Conservation (phyloP, 2,329 filamentous ascomycete genomes). For the Fusarium aywerte region DNA sequence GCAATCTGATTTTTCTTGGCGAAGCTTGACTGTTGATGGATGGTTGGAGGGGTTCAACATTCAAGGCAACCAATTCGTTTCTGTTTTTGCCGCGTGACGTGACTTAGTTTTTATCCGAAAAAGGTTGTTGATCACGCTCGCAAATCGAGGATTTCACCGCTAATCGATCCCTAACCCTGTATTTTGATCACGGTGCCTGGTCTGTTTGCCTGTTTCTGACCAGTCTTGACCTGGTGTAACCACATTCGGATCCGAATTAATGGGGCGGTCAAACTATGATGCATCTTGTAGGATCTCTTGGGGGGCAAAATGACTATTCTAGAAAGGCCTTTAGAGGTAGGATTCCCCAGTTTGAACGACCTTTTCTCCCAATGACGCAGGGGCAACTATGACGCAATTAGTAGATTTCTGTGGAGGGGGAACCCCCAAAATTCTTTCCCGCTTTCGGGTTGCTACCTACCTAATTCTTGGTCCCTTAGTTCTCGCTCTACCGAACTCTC, state of each 20-base stretch:
- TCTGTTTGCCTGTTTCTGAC: background rate
- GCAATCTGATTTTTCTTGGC: background rate
- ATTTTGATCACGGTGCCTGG: conserved; percentile 15
- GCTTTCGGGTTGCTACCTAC: background rate
- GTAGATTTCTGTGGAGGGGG: conserved; percentile 2
- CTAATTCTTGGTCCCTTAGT: background rate
- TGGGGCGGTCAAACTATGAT: background rate
- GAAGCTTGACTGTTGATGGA: conserved; percentile 11
- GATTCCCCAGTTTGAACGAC: background rate
- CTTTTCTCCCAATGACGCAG: conserved; percentile 13
- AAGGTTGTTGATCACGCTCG: background rate
- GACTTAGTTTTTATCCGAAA: background rate
- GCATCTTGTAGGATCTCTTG: background rate
- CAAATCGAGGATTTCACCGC: conserved; percentile 8
- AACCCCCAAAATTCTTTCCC: conserved; percentile 15
- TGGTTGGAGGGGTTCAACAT: background rate
- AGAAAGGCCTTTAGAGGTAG: conserved; percentile 12
- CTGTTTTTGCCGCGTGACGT: background rate
- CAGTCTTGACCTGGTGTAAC: conserved; percentile 4
- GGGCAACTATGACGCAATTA: conserved; percentile 32
- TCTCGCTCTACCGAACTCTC: background rate
- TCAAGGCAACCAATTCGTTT: background rate
- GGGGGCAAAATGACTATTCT: conserved; percentile 9
- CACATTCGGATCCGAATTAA: conserved; percentile 10
- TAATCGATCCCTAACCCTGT: conserved; percentile 18